These are phyloP conservation scores for Sporobolomyces phaffii DNA, from an alignment of 768 basidiomycete species.

Conservation along the genomic window DNA sequence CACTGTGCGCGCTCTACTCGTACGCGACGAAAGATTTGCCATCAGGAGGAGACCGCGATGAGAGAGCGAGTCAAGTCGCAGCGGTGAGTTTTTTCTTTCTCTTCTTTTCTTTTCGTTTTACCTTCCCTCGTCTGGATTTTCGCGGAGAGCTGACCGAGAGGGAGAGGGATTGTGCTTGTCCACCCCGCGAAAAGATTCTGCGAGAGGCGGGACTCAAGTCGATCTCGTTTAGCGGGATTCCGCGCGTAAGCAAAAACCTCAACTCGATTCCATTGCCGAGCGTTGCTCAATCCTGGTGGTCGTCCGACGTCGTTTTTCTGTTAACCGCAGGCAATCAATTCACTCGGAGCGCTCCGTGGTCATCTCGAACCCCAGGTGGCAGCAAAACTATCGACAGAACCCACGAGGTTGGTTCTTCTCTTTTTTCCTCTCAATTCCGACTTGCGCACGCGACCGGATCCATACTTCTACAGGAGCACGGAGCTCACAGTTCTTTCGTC, in stretches of 20 bases:
- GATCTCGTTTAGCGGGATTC: slow-evolving; percentile 46
- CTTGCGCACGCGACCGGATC: too few species aligned
- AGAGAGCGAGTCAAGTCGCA: slow-evolving; percentile 22
- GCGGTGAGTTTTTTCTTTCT: slow-evolving; percentile 31
- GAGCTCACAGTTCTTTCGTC: not conserved
- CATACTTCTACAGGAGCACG: too few species aligned
- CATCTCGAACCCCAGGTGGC: slow-evolving; percentile 44
- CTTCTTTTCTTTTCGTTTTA: slow-evolving; percentile 4
- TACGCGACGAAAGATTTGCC: slow-evolving; percentile 36
- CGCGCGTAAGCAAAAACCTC: slow-evolving; percentile 26
- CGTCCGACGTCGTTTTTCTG: not conserved
- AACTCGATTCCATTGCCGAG: not conserved
- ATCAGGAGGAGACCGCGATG: not conserved
- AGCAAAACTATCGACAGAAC: slow-evolving; percentile 35
- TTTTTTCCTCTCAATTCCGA: not conserved
- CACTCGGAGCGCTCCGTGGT: slow-evolving; percentile 44
- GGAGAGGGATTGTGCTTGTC: not conserved
- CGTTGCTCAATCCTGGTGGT: not conserved
- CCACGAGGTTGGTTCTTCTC: slow-evolving; percentile 41
- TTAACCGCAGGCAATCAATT: slow-evolving; percentile 46
- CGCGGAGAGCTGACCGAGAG: not conserved
- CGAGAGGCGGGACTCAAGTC: slow-evolving; percentile 48
- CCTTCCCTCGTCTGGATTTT: not conserved
- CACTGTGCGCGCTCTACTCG: slow-evolving; percentile 44
- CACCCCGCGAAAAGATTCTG: slow-evolving; percentile 39